Base-by-base conservation (phyloP, 768 basidiomycete species). In the Suillus alpinus region DNA sequence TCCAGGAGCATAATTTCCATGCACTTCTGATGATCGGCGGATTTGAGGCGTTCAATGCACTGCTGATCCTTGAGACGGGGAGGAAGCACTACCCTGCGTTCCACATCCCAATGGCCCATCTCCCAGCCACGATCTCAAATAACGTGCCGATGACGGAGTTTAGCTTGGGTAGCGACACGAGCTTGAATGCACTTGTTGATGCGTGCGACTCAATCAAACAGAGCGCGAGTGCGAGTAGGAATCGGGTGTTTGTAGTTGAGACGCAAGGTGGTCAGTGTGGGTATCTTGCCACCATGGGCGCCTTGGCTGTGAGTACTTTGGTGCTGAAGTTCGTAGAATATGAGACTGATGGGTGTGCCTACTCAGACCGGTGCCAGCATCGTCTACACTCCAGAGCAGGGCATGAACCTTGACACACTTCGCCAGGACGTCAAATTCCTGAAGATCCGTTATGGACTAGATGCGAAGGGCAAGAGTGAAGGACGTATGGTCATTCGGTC, bases 201-300 rank as follows among this genome's bases (percentile, higher is more conserved):
- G 97, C 97, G 6, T 98, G 96, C 71, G 97, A 99, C 75, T 88
- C 95, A 44, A 98, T 99, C 77, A 97, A 95, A 78, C 97, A 99
- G 81, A 95, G 94, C 69, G 97, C 97, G 10, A 92, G 92, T 59
- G 96, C 97, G 5, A 97, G 94, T 70, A 76, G 97, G 63, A 95
- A 98, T 73, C 81, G 97, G 46, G 97, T 98, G 61, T 99, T 99
- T 71, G 91, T 98, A 1, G 94, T 99, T 18, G 96, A 99, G 76
- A 98, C 95, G 0, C 97, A 98, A 73, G 97, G 97, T 53, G 97
- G 96, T 9, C 89, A 91, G 71, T 97, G 93, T 71, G 97, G 97
- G 9, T 99, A 95, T 72, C 86, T 99, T 59, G 95, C 95, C 3
- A 88, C 95, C 1, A 85, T 98, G 83, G 97, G 97, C 57, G 97